Base-by-base conservation (phyloP, 148 eudicot genomes). In the Camellia granthamiana region DNA sequence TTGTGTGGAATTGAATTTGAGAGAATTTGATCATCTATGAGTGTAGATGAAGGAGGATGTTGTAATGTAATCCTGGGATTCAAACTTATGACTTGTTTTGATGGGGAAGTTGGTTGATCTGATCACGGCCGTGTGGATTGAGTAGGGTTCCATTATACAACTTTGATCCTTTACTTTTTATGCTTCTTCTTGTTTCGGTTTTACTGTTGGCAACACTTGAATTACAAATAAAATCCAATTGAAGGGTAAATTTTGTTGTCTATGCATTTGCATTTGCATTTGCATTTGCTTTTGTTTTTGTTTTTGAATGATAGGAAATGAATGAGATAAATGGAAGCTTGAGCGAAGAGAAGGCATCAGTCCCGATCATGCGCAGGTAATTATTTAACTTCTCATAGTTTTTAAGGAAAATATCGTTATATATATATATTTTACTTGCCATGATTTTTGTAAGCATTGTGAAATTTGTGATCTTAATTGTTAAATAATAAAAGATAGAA, bases 1-100 rank as follows among this genome's bases (percentile, higher is more conserved):
- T 84, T 96, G 83, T 96, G 99, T 72, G 97, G 98, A 54, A 93
- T 93, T 69, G 97, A 96, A 54, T 92, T 92, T 69, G 97, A 96
- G 86, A 96, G 99, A 83, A 84, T 96, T 56, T 94, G 91, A 88
- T 98, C 90, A 81, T 95, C 99, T 23, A 80, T 92, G 91, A 87
- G 79, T 78, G 85, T 92, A 72, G 85, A 96, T 96, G 99, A 96
- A 96, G 84, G 84, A 85, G 72, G 92, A 87, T 88, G 90, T 90
- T 9, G 38, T 30, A 30, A 30, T 86, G 93, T 80, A 76, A 86
- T 46, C 98, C 98, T 14, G 97, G 98, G 77, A 83, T 88, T 10
- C 87, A 88, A 84, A 92, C 94, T 47, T 96, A 96, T 76, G 93
- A 93, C 58, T 80, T 96, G 72, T 87, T 30, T 30, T 96, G 87